Evolutionary conservation across 805 yeast species (phyloP).

Genomic region (Barnettozyma vustinii): DNA sequence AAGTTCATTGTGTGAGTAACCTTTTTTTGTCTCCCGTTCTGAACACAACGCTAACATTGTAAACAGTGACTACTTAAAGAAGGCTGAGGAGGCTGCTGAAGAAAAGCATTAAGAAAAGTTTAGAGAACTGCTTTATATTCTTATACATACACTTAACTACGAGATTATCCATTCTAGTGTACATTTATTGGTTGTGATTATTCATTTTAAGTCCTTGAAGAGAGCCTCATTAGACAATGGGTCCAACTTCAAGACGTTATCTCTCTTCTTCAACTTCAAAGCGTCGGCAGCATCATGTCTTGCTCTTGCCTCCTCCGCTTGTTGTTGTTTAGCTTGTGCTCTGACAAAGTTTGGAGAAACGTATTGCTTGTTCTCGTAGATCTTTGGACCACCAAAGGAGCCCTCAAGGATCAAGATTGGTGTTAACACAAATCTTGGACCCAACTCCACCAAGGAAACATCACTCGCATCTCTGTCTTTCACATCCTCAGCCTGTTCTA

Average conservation of each 20-base stretch:
- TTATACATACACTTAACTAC: conserved; percentile 8
- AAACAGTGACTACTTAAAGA: conserved; percentile 49
- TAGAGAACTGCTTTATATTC: conserved; percentile 5
- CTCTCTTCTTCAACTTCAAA: conserved; percentile 71
- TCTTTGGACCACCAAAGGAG: conserved; percentile 95
- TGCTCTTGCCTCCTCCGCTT: conserved; percentile 71
- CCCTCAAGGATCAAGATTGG: conserved; percentile 91
- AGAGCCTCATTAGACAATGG: conserved; percentile 76
- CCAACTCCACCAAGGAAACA: conserved; percentile 83
- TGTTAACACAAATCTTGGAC: conserved; percentile 93
- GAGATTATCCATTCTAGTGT: background rate
- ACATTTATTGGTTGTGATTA: background rate
- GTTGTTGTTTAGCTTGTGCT: conserved; percentile 76
- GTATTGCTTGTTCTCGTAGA: conserved; percentile 93
- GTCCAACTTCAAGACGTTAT: conserved; percentile 67
- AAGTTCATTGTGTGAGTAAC: conserved; percentile 50
- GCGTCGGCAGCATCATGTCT: conserved; percentile 78
- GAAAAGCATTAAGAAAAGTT: conserved; percentile 6
- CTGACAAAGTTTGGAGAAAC: conserved; percentile 94
- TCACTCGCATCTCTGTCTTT: conserved; percentile 52
- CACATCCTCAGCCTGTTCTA: conserved; percentile 54
- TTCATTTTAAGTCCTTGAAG: conserved; percentile 42
- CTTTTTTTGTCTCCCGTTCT: background rate
- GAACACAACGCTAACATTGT: conserved; percentile 20
- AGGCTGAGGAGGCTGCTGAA: conserved; percentile 32